These are phyloP conservation scores for Cichorium intybus DNA, from an alignment of 140 eudicot species.

Conservation along the genomic window DNA sequence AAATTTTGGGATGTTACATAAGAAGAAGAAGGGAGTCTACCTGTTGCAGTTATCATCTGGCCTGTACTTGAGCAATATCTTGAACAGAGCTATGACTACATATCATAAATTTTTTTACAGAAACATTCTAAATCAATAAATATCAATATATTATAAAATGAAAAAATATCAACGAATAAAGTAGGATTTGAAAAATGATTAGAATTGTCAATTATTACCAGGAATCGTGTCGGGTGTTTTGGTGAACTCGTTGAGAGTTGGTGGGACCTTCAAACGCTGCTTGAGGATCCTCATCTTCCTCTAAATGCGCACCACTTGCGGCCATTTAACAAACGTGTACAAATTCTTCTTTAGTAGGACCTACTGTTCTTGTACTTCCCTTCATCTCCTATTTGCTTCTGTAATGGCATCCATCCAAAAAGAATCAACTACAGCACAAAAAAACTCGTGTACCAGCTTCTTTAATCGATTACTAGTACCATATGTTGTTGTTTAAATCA, in stretches of 20 bases:
- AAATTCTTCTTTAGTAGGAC: slow-evolving; percentile 63
- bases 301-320: slow-evolving; percentile 55
- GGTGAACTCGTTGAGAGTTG: slow-evolving; percentile 61
- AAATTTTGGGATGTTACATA: no score
- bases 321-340: slow-evolving; percentile 58
- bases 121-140: no score
- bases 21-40: no score
- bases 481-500: no score
- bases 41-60: slow-evolving; percentile 69
- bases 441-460: no score
- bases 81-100: slow-evolving; percentile 56
- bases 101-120: not conserved
- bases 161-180: not conserved
- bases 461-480: no score
- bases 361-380: no score
- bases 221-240: slow-evolving; percentile 63
- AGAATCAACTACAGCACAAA: no score
- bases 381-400: no score
- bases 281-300: slow-evolving; percentile 56
- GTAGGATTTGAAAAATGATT: no score
- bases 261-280: slow-evolving; percentile 66
- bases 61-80: slow-evolving; percentile 67
- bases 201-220: slow-evolving; percentile 16
- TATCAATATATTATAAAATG: no score
- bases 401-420: no score